These are phyloP conservation scores for Tremella fuciformis DNA, from an alignment of 768 basidiomycete genomes.

Conservation along the genomic window DNA sequence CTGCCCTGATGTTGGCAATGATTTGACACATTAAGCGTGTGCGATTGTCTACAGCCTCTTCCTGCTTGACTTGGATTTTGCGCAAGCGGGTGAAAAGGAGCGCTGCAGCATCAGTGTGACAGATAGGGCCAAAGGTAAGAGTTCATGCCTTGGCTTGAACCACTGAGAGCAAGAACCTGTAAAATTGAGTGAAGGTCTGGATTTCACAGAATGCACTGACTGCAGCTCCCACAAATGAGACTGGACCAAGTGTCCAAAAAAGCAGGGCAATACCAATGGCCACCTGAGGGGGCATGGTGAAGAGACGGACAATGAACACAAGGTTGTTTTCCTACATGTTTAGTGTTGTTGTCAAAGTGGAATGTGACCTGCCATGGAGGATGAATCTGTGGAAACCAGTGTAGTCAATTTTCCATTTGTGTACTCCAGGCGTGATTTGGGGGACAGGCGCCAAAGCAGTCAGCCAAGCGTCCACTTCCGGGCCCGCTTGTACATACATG, in stretches of 20 bases:
- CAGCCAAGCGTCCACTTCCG: too few relatives aligned
- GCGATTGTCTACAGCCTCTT: conserved; percentile 65
- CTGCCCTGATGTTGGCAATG: conserved; percentile 64
- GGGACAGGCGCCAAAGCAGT: conserved; percentile 57
- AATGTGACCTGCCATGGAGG: conserved; percentile 14
- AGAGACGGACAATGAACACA: neutral
- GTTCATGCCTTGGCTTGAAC: neutral
- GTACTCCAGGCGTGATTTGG: conserved; percentile 60
- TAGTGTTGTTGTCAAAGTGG: neutral
- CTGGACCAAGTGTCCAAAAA: conserved; percentile 65
- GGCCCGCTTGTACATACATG: conserved; percentile 44
- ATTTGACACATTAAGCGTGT: conserved; percentile 66
- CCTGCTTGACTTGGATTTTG: conserved; percentile 15
- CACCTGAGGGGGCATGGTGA: conserved; percentile 61
- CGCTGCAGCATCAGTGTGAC: too few relatives aligned
- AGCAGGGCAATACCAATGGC: conserved; percentile 63
- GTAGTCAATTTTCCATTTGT: conserved; percentile 68
- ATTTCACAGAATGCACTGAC: neutral
- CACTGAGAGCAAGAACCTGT: conserved; percentile 1
- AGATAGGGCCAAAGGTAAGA: too few relatives aligned
- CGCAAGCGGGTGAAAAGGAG: too few relatives aligned
- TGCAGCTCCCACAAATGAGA: conserved; percentile 60
- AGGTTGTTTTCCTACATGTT: conserved; percentile 8
- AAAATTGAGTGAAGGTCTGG: neutral
- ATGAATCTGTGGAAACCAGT: conserved; percentile 58